phyloP scores from a whole-genome alignment of 768 basidiomycete species.

The Cyclocybe cylindracea region DNA sequence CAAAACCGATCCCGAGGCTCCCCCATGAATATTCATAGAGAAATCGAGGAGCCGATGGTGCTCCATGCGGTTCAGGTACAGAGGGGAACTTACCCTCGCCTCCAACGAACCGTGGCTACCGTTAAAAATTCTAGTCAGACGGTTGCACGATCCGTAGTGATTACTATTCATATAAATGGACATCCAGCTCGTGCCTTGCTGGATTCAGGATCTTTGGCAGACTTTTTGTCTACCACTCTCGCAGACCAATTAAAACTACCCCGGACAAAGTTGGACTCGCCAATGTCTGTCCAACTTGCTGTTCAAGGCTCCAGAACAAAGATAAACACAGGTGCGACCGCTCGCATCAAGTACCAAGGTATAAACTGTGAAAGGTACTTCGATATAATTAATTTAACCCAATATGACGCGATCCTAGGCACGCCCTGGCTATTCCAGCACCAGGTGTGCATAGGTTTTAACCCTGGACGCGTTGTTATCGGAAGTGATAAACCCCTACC shows the following conservation, averaged over 20 bases:
- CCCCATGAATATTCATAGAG: no score
- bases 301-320: conserved; percentile 40
- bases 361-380: conserved; percentile 32
- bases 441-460: conserved; percentile 23
- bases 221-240: conserved; percentile 39
- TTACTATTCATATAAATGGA: conserved; percentile 27
- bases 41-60: no score
- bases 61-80: conserved; percentile 17
- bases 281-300: conserved; percentile 37
- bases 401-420: conserved; percentile 42
- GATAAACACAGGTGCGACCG: conserved; percentile 29
- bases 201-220: conserved; percentile 38
- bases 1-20: no score
- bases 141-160: conserved; percentile 32
- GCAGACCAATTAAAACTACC: conserved; percentile 36
- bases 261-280: conserved; percentile 24
- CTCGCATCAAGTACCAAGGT: conserved; percentile 30
- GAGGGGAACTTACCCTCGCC: conserved; percentile 10
- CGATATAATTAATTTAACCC: conserved; percentile 40
- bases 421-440: conserved; percentile 41
- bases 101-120: conserved; percentile 24
- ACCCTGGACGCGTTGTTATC: conserved; percentile 25
- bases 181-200: no score
- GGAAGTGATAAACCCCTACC: conserved; percentile 19
- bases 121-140: conserved; percentile 15